Evolutionary conservation across 2,329 filamentous ascomycete species (phyloP).

Genomic region (Colletotrichum sp.): DNA sequence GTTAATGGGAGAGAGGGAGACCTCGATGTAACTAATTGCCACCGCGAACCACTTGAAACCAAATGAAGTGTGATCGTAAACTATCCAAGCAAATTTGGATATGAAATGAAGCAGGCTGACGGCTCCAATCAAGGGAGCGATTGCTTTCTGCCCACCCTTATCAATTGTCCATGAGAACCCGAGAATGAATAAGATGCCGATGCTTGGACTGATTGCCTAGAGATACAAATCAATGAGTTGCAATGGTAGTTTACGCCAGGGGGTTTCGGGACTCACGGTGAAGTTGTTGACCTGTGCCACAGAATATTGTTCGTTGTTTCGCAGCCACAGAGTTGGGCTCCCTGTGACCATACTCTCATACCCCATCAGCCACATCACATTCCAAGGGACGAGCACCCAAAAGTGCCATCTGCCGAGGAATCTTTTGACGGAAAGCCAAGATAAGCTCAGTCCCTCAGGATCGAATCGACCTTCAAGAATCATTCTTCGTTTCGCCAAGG

Average conservation of each 20-base stretch:
- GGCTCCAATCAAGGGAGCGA: background rate
- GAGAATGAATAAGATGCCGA: constrained; percentile 16
- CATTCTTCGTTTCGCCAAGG: background rate
- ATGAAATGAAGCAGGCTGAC: background rate
- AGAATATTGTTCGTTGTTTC: background rate
- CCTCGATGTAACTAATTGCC: constrained; percentile 11
- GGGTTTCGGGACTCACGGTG: background rate
- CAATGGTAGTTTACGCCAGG: background rate
- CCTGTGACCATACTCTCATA: constrained; percentile 4
- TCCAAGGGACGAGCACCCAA: constrained; percentile 21
- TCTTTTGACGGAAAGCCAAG: background rate
- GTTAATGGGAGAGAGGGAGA: constrained; percentile 17
- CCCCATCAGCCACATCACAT: constrained; percentile 13
- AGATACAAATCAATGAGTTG: background rate
- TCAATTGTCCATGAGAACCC: background rate
- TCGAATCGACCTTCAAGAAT: background rate
- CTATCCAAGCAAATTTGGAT: background rate
- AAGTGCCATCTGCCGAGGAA: constrained; percentile 16
- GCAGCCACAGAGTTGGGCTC: constrained; percentile 19
- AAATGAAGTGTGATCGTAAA: background rate
- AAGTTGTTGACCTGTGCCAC: constrained; percentile 20
- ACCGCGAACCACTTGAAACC: constrained; percentile 17
- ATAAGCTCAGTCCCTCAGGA: background rate
- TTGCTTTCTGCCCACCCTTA: background rate
- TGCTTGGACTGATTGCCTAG: constrained; percentile 5